These are phyloP conservation scores for Eucalyptus marginata DNA, from an alignment of 345 rosid species.

Conservation along the genomic window DNA sequence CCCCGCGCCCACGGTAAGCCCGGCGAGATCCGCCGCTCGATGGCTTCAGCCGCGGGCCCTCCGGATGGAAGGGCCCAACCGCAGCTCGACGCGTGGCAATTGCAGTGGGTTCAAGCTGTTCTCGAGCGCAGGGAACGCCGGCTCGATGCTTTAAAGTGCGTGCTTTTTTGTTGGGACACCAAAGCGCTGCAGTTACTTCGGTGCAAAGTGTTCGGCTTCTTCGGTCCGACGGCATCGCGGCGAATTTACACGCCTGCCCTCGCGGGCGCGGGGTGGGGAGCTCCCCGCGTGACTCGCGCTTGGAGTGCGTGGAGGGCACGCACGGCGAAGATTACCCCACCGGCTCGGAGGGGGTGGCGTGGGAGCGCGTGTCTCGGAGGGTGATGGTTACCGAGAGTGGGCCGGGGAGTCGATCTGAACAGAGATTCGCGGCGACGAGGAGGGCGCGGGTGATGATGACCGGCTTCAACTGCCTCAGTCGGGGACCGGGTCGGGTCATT, in stretches of 20 bases:
- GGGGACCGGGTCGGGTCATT: accelerated
- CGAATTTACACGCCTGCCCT: too few relatives aligned
- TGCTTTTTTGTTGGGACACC: not conserved
- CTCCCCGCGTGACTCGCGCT: too few relatives aligned
- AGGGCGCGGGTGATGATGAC: not conserved
- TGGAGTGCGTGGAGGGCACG: too few relatives aligned
- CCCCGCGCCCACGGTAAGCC: not conserved
- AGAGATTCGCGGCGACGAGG: not conserved
- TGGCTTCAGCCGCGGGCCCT: not conserved
- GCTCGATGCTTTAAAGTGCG: not conserved
- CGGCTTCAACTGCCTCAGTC: accelerated
- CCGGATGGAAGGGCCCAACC: accelerated
- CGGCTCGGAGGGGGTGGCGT: too few relatives aligned
- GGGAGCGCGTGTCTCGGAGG: too few relatives aligned
- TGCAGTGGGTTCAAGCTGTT: not conserved
- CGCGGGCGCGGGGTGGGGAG: not conserved
- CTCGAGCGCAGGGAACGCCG: not conserved
- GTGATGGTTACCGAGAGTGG: too few relatives aligned
- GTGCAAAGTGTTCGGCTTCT: not conserved
- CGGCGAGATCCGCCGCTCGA: not conserved
- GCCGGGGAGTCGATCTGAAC: too few relatives aligned
- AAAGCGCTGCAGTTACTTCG: not conserved
- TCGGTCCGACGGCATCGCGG: not conserved
- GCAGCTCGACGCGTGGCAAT: not conserved
- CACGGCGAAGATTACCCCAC: too few relatives aligned